A percentile compares a stretch with the other conserved stretches of the same genome.
Conservation (phyloP, 2,329 filamentous ascomycete species). For the Ophiostoma pallidulum region DNA sequence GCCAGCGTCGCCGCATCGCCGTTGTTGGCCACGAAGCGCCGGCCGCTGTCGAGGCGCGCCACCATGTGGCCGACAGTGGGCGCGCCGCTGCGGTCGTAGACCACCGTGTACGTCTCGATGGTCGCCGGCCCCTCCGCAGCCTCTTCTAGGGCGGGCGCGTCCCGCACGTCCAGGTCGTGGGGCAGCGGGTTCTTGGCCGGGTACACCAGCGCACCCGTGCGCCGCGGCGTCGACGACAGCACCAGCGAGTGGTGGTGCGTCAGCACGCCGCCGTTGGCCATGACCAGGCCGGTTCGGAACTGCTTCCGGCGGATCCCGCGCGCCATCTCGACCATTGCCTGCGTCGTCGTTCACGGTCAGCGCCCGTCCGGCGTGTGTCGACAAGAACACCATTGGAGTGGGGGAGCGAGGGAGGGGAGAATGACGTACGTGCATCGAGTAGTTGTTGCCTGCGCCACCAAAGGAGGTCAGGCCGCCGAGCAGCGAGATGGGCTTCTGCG, state of each 20-base stretch:
- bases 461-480: conserved; percentile 12
- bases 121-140: conserved; percentile 1
- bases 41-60: background rate
- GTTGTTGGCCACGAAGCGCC: conserved; percentile 8
- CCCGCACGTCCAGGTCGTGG: background rate
- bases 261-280: conserved; percentile 12
- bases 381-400: too few species aligned
- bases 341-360: too few species aligned
- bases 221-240: background rate
- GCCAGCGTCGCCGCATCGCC: conserved; percentile 5
- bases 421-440: conserved; percentile 9
- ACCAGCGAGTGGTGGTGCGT: conserved; percentile 11
- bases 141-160: background rate
- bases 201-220: background rate
- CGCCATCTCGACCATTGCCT: conserved; percentile 10
- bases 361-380: too few species aligned
- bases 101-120: conserved; percentile 9
- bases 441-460: conserved; percentile 15
- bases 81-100: background rate
- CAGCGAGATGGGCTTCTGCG: conserved; percentile 8
- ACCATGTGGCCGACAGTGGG: conserved; percentile 4
- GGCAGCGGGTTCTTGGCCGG: conserved; percentile 8
- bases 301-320: conserved; percentile 1
- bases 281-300: conserved; percentile 5
- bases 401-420: background rate